Evolutionary conservation across 2,329 filamentous ascomycete genomes (phyloP).

Genomic region (Colletotrichum graminicola): DNA sequence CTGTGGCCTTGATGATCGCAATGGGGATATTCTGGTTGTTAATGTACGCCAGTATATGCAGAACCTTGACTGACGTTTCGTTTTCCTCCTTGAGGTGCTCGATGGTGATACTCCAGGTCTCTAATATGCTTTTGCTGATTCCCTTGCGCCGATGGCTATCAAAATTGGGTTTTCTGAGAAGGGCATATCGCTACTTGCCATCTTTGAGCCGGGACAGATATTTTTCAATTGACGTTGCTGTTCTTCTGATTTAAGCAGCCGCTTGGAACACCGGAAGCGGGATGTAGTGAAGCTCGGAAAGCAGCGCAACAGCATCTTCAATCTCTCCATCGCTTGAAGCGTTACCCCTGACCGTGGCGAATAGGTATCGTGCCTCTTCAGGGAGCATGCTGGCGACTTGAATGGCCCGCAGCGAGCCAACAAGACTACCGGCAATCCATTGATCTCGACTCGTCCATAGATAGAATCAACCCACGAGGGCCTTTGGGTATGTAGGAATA

Average conservation of each 20-base stretch:
- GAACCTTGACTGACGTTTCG: background rate
- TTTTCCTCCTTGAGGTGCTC: background rate
- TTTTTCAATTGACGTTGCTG: background rate
- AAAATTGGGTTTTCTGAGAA: background rate
- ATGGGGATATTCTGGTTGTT: background rate
- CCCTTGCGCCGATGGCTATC: background rate
- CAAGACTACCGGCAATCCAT: background rate
- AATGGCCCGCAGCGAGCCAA: background rate
- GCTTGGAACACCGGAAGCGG: background rate
- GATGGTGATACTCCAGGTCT: conserved; percentile 1
- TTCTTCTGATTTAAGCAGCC: background rate
- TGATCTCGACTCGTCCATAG: background rate
- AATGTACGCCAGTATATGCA: background rate
- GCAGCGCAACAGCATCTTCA: background rate
- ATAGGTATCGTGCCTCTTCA: background rate
- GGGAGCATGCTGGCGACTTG: background rate
- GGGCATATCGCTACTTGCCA: background rate
- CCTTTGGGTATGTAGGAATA: background rate
- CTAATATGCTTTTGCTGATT: background rate
- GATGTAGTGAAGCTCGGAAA: background rate
- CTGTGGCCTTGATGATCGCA: background rate
- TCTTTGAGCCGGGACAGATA: background rate
- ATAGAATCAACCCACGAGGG: background rate
- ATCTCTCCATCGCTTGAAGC: background rate
- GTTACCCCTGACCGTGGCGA: background rate